Evolutionary conservation across 495 filamentous ascomycete genomes (phyloP).

Genomic region (Poronia punctata): DNA sequence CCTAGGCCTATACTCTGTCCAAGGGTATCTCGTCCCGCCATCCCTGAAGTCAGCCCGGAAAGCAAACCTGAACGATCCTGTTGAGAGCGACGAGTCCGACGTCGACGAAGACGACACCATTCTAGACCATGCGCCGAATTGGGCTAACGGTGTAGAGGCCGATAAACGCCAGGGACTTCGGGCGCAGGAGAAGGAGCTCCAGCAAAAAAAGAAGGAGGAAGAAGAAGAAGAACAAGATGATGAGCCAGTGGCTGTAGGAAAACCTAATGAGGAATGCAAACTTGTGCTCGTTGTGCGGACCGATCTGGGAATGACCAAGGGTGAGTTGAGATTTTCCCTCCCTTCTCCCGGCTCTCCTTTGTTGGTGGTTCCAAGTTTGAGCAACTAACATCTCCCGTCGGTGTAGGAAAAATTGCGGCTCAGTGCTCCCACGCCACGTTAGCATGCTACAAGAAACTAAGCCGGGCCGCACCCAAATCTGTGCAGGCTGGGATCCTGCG

Average conservation of each 20-base stretch:
- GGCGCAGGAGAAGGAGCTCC: conserved; percentile 4
- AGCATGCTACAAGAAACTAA: conserved; percentile 85
- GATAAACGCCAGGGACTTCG: conserved; percentile 43
- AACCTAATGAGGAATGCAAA: conserved; percentile 78
- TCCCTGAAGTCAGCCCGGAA: conserved; percentile 28
- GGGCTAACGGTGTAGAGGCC: conserved; percentile 44
- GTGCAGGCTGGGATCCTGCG: conserved; percentile 57
- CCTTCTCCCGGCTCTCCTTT: neutral
- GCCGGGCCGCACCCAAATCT: conserved; percentile 46
- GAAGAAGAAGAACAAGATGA: conserved; percentile 5
- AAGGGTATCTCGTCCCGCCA: conserved; percentile 45
- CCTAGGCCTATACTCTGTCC: conserved; percentile 44
- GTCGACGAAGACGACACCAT: conserved; percentile 44
- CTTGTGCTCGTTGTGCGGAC: conserved; percentile 86
- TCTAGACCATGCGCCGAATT: conserved; percentile 55
- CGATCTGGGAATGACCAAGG: conserved; percentile 94
- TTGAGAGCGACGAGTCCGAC: conserved; percentile 47
- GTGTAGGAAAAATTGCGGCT: conserved; percentile 87
- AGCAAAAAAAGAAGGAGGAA: conserved; percentile 10
- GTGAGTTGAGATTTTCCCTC: conserved; percentile 38
- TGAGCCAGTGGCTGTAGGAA: too few relatives aligned
- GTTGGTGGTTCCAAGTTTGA: neutral
- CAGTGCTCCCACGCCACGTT: conserved; percentile 95
- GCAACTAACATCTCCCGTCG: neutral
- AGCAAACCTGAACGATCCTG: conserved; percentile 27